Base-by-base conservation (phyloP, 1,139 yeast species). In the Diutina pseudorugosa region DNA sequence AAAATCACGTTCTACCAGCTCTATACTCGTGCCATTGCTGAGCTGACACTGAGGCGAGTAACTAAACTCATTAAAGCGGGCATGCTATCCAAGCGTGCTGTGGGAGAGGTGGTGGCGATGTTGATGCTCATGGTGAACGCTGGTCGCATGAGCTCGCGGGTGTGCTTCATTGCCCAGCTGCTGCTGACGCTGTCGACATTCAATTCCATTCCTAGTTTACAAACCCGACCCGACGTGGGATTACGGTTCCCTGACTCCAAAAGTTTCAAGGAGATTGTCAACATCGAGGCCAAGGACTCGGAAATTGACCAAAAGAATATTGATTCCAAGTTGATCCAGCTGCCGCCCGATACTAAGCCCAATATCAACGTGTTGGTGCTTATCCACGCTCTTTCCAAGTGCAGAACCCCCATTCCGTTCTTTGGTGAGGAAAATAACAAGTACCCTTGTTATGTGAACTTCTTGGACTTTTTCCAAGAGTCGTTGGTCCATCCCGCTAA, bases 151-250 rank as follows among this genome's bases (percentile, higher is more conserved):
- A 91, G 91, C 69, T 91, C 98, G 1, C 91, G 98, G 4, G 83
- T 91, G 52, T 91, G 90, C 66, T 93, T 91, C 64, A 95, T 89
- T 53, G 90, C 95, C 16, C 97, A 90, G 63, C 91, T 91, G 98
- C 84, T 90, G 58, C 89, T 96, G 0, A 93, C 91, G 56, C 73
- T 91, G 59, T 75, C 98, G 60, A 91, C 97, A 0, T 93, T 86
- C 63, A 97, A 91, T 66, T 86, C 96, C 11, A 88, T 93, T 42
- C 98, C 98, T 0, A 82, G 91, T 6, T 72, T 93, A 52, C 98
- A 93, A 64, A 80, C 84, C 2, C 79, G 79, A 57, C 79, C 85
- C 12, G 65, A 72, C 50, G 36, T 30, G 36, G 75, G 74, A 0
- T 67, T 69, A 8, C 75, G 82, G 51, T 88, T 85, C 1, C 54